phyloP scores from a whole-genome alignment of 1,284 basidiomycete genomes.

The Pascua guehoae region DNA sequence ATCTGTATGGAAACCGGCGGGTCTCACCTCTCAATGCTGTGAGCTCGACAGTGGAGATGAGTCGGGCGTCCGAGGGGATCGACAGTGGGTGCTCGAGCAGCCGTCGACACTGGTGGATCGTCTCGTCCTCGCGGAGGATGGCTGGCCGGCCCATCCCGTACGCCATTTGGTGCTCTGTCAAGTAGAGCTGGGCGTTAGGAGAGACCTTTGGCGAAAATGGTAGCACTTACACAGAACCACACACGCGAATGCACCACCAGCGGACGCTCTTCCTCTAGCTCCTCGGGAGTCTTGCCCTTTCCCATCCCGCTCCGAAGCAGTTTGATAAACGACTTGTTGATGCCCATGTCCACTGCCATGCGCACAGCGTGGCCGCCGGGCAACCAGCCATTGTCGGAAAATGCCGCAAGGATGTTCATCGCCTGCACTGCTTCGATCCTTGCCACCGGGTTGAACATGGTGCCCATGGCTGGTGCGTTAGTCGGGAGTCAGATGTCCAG shows the following conservation, averaged over 20 bases:
- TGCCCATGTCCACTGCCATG: constrained; percentile 85
- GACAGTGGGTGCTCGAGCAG: constrained; percentile 82
- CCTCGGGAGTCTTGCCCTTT: constrained; percentile 56
- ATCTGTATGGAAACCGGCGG: too few species aligned
- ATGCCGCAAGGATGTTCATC: constrained; percentile 82
- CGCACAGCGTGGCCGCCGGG: constrained; percentile 83
- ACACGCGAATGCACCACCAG: constrained; percentile 74
- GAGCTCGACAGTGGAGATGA: constrained; percentile 72
- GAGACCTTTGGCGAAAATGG: not conserved
- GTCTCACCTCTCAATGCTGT: constrained; percentile 41
- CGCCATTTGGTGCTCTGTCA: constrained; percentile 91
- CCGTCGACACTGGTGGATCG: constrained; percentile 72
- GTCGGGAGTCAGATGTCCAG: constrained; percentile 77
- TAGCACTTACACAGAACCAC: constrained; percentile 65
- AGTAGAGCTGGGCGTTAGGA: constrained; percentile 56
- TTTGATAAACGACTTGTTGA: constrained; percentile 83
- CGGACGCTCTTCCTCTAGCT: constrained; percentile 66
- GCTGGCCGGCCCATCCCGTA: constrained; percentile 89
- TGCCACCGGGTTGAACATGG: constrained; percentile 76
- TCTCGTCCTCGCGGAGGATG: constrained; percentile 85
- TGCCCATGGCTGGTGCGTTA: constrained; percentile 75
- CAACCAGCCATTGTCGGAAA: constrained; percentile 88
- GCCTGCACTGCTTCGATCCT: constrained; percentile 81
- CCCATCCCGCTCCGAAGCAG: constrained; percentile 70
- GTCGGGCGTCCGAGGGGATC: constrained; percentile 85